A percentile compares a stretch with the other conserved stretches of the same genome.
Conservation (phyloP, 345 rosid species). For the Salix koriyanagi region DNA sequence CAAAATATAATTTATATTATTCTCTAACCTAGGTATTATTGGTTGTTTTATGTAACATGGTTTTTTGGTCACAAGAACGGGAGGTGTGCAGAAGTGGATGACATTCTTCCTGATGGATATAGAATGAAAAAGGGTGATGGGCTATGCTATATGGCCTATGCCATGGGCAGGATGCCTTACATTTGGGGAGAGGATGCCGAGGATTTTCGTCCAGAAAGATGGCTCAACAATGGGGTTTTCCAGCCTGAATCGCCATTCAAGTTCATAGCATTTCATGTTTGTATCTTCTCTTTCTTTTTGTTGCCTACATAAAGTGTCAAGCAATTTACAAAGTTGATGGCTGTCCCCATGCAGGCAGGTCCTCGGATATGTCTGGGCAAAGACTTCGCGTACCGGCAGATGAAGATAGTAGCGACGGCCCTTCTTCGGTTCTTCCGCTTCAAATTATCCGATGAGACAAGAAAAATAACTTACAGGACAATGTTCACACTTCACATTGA, state of each 20-base stretch:
- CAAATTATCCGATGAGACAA: constrained; percentile 46
- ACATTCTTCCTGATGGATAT: constrained; percentile 62
- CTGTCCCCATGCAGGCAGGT: constrained; percentile 52
- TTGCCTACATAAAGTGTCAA: not conserved
- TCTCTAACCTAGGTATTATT: too few relatives aligned
- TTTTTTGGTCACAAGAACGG: constrained; percentile 38
- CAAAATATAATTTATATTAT: too few relatives aligned
- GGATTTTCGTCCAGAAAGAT: constrained; percentile 65
- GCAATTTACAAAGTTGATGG: too few relatives aligned
- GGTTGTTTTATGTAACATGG: not conserved
- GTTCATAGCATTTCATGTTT: constrained; percentile 59
- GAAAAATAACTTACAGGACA: constrained; percentile 37
- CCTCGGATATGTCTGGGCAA: constrained; percentile 73
- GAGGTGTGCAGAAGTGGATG: constrained; percentile 57
- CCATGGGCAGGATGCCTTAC: constrained; percentile 75
- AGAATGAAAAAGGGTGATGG: constrained; percentile 60
- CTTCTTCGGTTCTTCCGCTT: constrained; percentile 60
- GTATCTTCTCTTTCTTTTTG: not conserved
- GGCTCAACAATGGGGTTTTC: constrained; percentile 60
- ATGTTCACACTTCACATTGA: constrained; percentile 68
- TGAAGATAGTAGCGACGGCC: constrained; percentile 63
- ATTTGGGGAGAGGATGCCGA: constrained; percentile 78
- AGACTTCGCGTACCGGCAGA: constrained; percentile 66
- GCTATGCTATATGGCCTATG: constrained; percentile 49
- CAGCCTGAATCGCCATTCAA: constrained; percentile 66